phyloP scores from a whole-genome alignment of 1,284 basidiomycete genomes.

The Paramarasmius palmivorus region DNA sequence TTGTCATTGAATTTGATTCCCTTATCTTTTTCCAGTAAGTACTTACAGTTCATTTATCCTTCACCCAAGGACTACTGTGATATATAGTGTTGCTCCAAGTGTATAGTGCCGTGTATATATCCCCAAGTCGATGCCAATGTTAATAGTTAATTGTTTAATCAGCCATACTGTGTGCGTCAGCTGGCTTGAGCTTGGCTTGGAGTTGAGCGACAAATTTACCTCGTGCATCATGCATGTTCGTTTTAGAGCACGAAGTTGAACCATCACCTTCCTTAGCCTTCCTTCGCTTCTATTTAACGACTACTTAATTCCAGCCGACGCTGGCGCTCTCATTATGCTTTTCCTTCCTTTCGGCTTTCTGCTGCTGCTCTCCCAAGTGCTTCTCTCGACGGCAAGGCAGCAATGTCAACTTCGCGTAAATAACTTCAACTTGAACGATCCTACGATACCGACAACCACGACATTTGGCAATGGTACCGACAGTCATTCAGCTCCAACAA shows the following conservation, averaged over 20 bases:
- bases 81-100: too few relatives aligned
- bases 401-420: constrained; percentile 25
- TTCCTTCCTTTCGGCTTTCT: constrained; percentile 7
- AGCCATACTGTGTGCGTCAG: too few relatives aligned
- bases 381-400: constrained; percentile 8
- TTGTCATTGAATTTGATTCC: background rate
- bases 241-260: background rate
- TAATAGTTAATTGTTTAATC: too few relatives aligned
- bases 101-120: too few relatives aligned
- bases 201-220: too few relatives aligned
- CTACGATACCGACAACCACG: constrained; percentile 6
- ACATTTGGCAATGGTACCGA: constrained; percentile 11
- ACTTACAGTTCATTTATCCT: too few relatives aligned
- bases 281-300: too few relatives aligned
- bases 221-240: background rate
- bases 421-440: constrained; percentile 12
- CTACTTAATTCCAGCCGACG: background rate
- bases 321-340: constrained; percentile 2
- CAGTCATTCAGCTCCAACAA: constrained; percentile 16
- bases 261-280: background rate
- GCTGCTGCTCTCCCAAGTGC: background rate
- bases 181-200: too few relatives aligned
- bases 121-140: too few relatives aligned
- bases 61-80: too few relatives aligned
- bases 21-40: background rate